These are phyloP conservation scores for Skeletonema potamos DNA, from an alignment of 108 stramenopile species.

Conservation along the genomic window DNA sequence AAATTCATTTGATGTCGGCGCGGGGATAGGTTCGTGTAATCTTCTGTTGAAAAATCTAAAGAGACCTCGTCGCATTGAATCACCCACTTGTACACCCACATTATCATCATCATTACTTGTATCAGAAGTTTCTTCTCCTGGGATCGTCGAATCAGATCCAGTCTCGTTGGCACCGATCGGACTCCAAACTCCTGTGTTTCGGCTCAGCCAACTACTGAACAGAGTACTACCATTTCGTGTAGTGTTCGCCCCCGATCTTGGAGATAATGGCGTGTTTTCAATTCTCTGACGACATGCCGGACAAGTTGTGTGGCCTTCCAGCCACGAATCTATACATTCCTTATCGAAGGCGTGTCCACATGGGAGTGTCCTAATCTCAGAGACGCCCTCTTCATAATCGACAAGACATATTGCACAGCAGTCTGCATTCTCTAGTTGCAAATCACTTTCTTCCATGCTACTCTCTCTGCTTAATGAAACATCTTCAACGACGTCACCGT, in stretches of 20 bases:
- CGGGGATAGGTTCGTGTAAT: background rate
- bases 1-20: background rate
- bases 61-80: background rate
- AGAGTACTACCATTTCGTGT: background rate
- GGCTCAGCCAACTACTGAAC: background rate
- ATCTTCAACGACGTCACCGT: conserved; percentile 4
- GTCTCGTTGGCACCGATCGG: background rate
- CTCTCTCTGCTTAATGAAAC: conserved; percentile 6
- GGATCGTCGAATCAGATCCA: background rate
- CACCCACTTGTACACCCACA: background rate
- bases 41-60: background rate
- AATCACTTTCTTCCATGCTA: background rate
- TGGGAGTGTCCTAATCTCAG: conserved; percentile 52
- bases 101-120: background rate
- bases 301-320: conserved; percentile 30
- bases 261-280: background rate
- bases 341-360: conserved; percentile 59
- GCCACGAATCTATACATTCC: conserved; percentile 56
- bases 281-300: conserved; percentile 29
- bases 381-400: conserved; percentile 54
- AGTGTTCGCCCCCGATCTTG: background rate
- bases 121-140: background rate
- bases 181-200: background rate
- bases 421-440: conserved; percentile 23
- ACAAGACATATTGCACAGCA: conserved; percentile 64